Base-by-base conservation (phyloP, 2,329 filamentous ascomycete species). In the Beauveria asiatica region DNA sequence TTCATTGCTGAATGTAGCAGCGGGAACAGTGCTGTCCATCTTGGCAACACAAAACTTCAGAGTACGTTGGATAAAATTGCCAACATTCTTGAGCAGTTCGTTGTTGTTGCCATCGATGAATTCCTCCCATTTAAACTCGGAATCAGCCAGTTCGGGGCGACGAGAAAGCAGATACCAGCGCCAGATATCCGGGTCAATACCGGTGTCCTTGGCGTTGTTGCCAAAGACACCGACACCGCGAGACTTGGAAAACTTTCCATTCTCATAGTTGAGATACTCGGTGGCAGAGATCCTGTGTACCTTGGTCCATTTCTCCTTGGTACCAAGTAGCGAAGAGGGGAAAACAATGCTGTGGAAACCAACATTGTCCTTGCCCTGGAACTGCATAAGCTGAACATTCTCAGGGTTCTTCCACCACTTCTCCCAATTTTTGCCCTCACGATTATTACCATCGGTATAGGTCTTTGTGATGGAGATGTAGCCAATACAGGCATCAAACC, bases 391-490 rank as follows among this genome's bases (percentile, higher is more conserved):
- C 70, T 88, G 83, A 52, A 97, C 92, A 39, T 96, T 81, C 49
- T 96, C 87, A 0, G 91, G 90, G 72, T 95, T 88, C 70, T 88
- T 86, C 92, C 92, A 97, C 92, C 92, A 97, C 70, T 90, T 83
- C 77, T 96, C 86, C 92, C 92, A 97, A 64, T 95, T 81, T 49
- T 86, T 82, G 46, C 77, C 75, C 3, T 70, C 67, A 16, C 71
- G 64, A 62, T 80, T 70, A 57, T 73, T 72, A 16, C 73, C 70
- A 59, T 83, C 79, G 5, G 92, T 96, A 73, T 96, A 96, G 67
- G 85, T 92, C 64, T 90, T 90, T 1, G 92, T 96, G 66, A 97
- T 97, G 1, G 91, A 96, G n/a, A 92, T 87, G 72, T 97, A 97
- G 21, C 92, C 92, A 69, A 96, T 94, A 74, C 90, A 94, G 59